These are phyloP conservation scores for Geum urbanum DNA, from an alignment of 306 rosid genomes.

Conservation along the genomic window DNA sequence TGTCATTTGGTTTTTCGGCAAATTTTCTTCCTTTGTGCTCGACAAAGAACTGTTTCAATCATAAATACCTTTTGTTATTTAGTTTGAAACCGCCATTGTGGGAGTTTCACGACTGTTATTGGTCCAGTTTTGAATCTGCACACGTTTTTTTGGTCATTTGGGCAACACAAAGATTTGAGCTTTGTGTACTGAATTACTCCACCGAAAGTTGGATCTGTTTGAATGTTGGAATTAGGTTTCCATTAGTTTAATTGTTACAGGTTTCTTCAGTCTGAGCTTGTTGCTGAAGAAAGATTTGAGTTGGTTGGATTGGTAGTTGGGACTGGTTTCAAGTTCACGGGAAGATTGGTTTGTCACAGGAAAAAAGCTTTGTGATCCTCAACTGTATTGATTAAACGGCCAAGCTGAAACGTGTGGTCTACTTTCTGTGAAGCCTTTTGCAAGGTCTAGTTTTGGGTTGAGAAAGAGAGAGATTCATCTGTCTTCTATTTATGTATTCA, in stretches of 20 bases:
- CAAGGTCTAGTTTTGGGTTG: constrained; percentile 17
- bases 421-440: constrained; percentile 19
- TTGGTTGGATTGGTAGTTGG: constrained; percentile 38
- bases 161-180: neutral
- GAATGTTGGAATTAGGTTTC: constrained; percentile 6
- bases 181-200: neutral
- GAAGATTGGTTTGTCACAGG: constrained; percentile 39
- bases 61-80: constrained; percentile 18
- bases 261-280: constrained; percentile 17
- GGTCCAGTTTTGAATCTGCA: constrained; percentile 7
- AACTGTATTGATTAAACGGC: constrained; percentile 29
- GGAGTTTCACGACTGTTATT: constrained; percentile 11
- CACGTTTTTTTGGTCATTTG: constrained; percentile 14
- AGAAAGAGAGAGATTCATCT: constrained; percentile 19
- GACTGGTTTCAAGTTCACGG: constrained; percentile 41
- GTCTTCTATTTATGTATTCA: constrained; percentile 17
- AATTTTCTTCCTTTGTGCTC: constrained; percentile 12
- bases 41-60: constrained; percentile 13
- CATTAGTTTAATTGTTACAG: neutral
- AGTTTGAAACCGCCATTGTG: constrained; percentile 20
- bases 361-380: constrained; percentile 34
- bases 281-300: constrained; percentile 12
- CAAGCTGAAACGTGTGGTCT: constrained; percentile 1
- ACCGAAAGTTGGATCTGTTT: constrained; percentile 15
- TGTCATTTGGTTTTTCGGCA: neutral